Conservation (phyloP, 495 filamentous ascomycete species). For the Hypoxylon perforatum region DNA sequence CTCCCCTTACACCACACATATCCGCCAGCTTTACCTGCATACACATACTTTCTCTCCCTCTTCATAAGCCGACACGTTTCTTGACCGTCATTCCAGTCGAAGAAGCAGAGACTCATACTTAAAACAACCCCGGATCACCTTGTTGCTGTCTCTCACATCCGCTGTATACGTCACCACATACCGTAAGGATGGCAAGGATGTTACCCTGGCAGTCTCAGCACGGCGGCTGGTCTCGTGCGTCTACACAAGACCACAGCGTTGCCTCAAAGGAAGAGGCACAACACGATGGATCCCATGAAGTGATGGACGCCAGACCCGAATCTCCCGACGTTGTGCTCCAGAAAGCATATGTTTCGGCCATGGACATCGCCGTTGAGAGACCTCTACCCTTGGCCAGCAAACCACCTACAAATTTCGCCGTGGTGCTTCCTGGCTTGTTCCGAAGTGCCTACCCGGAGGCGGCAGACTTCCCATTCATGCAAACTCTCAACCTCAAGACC, state of each 20-base stretch:
- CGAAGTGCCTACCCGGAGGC: slow-evolving; percentile 78
- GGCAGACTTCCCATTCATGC: slow-evolving; percentile 72
- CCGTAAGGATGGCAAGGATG: slow-evolving; percentile 10
- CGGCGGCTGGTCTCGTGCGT: neutral
- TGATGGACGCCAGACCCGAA: slow-evolving; percentile 4
- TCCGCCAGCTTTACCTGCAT: neutral
- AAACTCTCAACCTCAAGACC: slow-evolving; percentile 73
- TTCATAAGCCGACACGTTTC: neutral
- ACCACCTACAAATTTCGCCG: slow-evolving; percentile 73
- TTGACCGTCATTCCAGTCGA: too few relatives aligned
- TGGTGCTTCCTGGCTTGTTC: slow-evolving; percentile 74
- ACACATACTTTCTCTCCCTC: neutral
- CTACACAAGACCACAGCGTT: neutral
- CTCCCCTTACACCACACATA: neutral
- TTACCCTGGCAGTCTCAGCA: neutral
- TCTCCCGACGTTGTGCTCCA: slow-evolving; percentile 24
- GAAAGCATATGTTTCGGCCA: slow-evolving; percentile 29
- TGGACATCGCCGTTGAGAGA: slow-evolving; percentile 31
- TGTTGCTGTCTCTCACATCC: neutral
- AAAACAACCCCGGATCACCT: neutral
- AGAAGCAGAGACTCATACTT: neutral
- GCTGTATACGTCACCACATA: slow-evolving; percentile 10
- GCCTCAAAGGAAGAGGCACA: slow-evolving; percentile 3
- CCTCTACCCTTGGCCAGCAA: slow-evolving; percentile 12
- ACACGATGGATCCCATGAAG: neutral